Conservation (phyloP, 2,329 filamentous ascomycete genomes). For the Fusarium sacchari region DNA sequence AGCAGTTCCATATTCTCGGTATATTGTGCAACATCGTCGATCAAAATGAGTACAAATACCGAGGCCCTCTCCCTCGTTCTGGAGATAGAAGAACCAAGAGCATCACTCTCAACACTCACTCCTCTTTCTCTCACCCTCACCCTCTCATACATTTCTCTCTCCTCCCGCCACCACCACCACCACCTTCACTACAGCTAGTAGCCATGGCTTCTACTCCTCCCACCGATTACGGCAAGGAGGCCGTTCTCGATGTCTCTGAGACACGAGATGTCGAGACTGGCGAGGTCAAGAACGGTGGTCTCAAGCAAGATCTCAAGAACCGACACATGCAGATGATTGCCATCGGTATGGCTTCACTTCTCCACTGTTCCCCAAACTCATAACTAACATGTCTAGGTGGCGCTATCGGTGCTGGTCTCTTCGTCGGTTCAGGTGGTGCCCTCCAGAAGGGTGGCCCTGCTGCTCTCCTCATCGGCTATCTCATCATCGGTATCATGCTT, state of each 20-base stretch:
- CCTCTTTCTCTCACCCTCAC: not conserved
- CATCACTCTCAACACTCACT: slow-evolving; percentile 25
- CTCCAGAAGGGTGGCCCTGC: slow-evolving; percentile 79
- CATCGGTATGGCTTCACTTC: slow-evolving; percentile 61
- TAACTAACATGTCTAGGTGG: slow-evolving; percentile 31
- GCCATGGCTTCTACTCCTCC: slow-evolving; percentile 32
- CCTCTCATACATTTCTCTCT: not conserved
- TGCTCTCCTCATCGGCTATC: slow-evolving; percentile 81
- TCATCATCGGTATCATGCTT: slow-evolving; percentile 37
- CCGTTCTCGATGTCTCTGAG: slow-evolving; percentile 28
- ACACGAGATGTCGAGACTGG: slow-evolving; percentile 34
- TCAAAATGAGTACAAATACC: slow-evolving; percentile 35
- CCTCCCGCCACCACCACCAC: not conserved
- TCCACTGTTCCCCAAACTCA: not conserved
- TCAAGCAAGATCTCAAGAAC: slow-evolving; percentile 74
- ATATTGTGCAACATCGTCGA: slow-evolving; percentile 3
- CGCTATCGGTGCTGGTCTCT: slow-evolving; percentile 77
- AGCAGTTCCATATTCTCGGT: slow-evolving; percentile 6
- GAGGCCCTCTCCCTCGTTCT: slow-evolving; percentile 1
- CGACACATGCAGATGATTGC: slow-evolving; percentile 98
- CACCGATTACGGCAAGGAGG: slow-evolving; percentile 35
- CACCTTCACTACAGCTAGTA: not conserved
- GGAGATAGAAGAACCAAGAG: slow-evolving; percentile 31
- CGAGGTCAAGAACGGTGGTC: slow-evolving; percentile 33
- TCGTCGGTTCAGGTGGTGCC: slow-evolving; percentile 82